Conservation (phyloP, 2,329 filamentous ascomycete species). For the Didymella sp. region DNA sequence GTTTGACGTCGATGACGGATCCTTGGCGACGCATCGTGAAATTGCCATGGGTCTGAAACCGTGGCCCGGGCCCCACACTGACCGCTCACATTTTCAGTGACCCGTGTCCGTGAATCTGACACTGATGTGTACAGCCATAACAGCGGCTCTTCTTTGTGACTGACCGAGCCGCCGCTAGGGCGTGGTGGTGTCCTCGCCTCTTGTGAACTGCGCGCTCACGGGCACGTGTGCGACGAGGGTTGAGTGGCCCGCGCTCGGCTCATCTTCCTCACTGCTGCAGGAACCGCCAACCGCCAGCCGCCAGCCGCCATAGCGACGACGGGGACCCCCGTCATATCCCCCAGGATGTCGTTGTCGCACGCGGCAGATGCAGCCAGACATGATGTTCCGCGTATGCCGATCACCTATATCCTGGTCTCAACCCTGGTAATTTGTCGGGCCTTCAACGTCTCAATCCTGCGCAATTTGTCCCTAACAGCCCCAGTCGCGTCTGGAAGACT, state of each 20-base stretch:
- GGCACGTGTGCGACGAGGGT: neutral
- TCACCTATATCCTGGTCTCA: conserved; percentile 20
- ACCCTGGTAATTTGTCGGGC: conserved; percentile 9
- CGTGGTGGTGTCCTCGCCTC: neutral
- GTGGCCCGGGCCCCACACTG: conserved; percentile 30
- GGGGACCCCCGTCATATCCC: conserved; percentile 25
- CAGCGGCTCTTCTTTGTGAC: neutral
- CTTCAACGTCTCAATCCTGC: conserved; percentile 34
- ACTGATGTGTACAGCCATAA: conserved; percentile 26
- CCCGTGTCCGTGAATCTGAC: conserved; percentile 8
- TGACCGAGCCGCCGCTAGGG: neutral
- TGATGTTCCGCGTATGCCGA: conserved; percentile 18
- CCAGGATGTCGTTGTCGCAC: conserved; percentile 39
- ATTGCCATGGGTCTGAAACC: conserved; percentile 45
- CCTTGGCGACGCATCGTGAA: conserved; percentile 40
- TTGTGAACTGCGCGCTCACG: neutral
- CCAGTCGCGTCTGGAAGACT: conserved; percentile 33
- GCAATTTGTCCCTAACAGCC: conserved; percentile 48
- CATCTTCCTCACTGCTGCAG: conserved; percentile 1
- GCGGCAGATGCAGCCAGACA: conserved; percentile 33
- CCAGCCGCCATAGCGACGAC: conserved; percentile 17
- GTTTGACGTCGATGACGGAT: conserved; percentile 20
- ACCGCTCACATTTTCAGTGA: conserved; percentile 17
- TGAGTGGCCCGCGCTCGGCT: conserved; percentile 7
- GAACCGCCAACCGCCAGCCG: conserved; percentile 10